phyloP scores from a whole-genome alignment of 805 yeast species.

The Candida taoyuanica region DNA sequence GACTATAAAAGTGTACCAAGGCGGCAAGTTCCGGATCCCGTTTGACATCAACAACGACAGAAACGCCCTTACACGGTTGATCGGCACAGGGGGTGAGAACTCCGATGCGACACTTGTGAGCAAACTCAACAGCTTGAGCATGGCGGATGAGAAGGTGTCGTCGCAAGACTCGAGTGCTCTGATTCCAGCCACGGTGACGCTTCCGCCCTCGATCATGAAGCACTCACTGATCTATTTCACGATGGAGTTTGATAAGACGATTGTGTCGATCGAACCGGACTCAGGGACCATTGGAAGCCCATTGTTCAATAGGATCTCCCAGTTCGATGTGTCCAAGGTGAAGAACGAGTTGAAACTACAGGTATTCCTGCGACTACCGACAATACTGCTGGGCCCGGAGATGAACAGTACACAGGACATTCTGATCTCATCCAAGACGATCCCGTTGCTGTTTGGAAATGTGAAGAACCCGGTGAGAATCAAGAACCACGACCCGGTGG shows the following conservation, averaged over 20 bases:
- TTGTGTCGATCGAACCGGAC: slow-evolving; percentile 81
- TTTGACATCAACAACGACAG: slow-evolving; percentile 62
- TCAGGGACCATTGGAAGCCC: slow-evolving; percentile 77
- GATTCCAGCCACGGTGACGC: slow-evolving; percentile 51
- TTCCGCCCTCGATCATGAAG: slow-evolving; percentile 50
- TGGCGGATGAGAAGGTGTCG: slow-evolving; percentile 24
- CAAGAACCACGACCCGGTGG: slow-evolving; percentile 59
- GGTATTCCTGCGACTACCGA: slow-evolving; percentile 74
- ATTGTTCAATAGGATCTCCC: slow-evolving; percentile 82
- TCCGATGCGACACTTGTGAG: slow-evolving; percentile 19
- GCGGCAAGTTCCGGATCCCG: slow-evolving; percentile 65
- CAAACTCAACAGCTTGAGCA: slow-evolving; percentile 17
- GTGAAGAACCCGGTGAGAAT: slow-evolving; percentile 50
- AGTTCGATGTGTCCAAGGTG: slow-evolving; percentile 78
- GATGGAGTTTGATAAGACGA: slow-evolving; percentile 92
- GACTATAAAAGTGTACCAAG: slow-evolving; percentile 71
- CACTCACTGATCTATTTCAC: slow-evolving; percentile 78
- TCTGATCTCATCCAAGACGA: slow-evolving; percentile 65
- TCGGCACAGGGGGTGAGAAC: slow-evolving; percentile 45
- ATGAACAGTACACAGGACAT: slow-evolving; percentile 47
- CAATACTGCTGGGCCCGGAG: slow-evolving; percentile 42
- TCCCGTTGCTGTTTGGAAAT: slow-evolving; percentile 52
- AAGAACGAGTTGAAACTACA: slow-evolving; percentile 64
- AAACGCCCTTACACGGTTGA: slow-evolving; percentile 58
- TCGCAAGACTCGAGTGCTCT: slow-evolving; percentile 14